These are phyloP conservation scores for Chimonanthus salicifolius DNA, from an alignment of 164 flowering plant genomes.

Conservation along the genomic window DNA sequence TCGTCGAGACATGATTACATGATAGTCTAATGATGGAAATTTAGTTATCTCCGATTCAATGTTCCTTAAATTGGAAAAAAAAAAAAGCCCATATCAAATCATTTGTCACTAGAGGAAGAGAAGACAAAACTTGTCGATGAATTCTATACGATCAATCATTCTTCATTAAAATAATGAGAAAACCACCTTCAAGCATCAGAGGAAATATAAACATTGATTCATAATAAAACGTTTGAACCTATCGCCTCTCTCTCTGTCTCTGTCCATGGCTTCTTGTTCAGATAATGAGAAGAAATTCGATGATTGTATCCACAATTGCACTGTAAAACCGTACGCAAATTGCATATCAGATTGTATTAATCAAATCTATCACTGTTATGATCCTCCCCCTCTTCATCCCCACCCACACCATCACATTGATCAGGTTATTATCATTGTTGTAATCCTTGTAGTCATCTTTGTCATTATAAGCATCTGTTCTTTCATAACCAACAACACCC, in stretches of 20 bases:
- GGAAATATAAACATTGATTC: no score
- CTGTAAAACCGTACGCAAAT: neutral
- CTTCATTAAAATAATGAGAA: neutral
- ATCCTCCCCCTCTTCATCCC: neutral
- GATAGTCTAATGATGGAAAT: no score
- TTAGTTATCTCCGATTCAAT: no score
- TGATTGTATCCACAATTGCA: neutral
- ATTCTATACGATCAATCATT: no score
- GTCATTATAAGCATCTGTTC: conserved; percentile 31
- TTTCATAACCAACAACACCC: conserved; percentile 11
- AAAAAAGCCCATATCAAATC: neutral
- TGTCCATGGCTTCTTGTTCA: neutral
- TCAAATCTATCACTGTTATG: neutral
- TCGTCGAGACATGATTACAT: no score
- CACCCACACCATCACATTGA: conserved; percentile 8
- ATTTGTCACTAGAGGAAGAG: neutral
- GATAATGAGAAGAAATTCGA: neutral
- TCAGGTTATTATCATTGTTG: conserved; percentile 21
- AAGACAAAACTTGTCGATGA: no score
- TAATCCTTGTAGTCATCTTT: conserved; percentile 23
- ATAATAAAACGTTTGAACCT: no score
- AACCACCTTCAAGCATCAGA: neutral
- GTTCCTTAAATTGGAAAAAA: no score
- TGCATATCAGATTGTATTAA: neutral
- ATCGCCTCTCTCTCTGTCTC: no score